phyloP scores from a whole-genome alignment of 805 yeast species.

The Scheffersomyces lignosus region DNA sequence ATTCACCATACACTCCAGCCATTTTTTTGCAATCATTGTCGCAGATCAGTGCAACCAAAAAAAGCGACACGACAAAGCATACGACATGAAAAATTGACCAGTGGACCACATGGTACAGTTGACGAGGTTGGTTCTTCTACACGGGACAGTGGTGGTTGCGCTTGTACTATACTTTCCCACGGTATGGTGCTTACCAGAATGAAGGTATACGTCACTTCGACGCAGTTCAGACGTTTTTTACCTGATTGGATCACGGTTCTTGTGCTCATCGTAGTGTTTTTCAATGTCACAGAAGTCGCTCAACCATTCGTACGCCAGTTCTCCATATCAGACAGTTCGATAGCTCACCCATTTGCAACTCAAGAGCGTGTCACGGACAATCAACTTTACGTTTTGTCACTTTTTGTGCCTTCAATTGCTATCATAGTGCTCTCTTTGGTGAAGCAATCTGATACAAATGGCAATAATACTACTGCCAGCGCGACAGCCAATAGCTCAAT shows the following conservation, averaged over 20 bases:
- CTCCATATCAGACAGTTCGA: constrained; percentile 26
- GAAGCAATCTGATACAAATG: no score
- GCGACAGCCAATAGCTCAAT: neutral
- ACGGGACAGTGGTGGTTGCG: no score
- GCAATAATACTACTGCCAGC: no score
- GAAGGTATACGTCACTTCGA: constrained; percentile 8
- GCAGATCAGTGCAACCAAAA: no score
- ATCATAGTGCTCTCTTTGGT: constrained; percentile 16
- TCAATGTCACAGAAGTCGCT: constrained; percentile 30
- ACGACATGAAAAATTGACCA: no score
- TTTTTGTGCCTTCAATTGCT: constrained; percentile 23
- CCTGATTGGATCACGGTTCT: constrained; percentile 33
- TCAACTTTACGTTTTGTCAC: constrained; percentile 28
- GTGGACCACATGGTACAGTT: no score
- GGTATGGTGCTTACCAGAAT: no score
- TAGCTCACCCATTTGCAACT: constrained; percentile 37
- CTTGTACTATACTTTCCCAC: no score
- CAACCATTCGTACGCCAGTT: constrained; percentile 38
- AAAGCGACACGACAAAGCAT: no score
- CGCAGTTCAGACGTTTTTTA: constrained; percentile 18
- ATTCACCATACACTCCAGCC: no score
- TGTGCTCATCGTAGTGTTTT: constrained; percentile 24
- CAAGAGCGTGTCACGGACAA: constrained; percentile 34
- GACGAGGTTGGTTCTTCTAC: no score
- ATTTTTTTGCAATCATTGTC: no score